Conservation (phyloP, 345 rosid species). For the Salix suchowensis region DNA sequence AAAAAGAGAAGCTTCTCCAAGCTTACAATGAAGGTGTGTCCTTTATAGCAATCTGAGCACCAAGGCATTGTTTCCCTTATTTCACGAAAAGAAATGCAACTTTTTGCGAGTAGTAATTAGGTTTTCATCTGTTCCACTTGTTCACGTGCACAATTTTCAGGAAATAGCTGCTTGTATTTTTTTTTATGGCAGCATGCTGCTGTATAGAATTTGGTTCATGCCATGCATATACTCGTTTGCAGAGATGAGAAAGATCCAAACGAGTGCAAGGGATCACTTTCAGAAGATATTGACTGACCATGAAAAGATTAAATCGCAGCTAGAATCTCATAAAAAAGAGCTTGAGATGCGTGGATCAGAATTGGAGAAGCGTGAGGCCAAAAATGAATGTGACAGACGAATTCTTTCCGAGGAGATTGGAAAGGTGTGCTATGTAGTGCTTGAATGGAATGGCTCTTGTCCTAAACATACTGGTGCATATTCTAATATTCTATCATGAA, state of each 20-base stretch:
- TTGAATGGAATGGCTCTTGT: background rate
- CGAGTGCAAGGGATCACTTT: conserved; percentile 68
- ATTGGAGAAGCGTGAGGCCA: conserved; percentile 79
- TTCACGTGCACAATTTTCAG: background rate
- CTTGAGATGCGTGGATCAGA: conserved; percentile 64
- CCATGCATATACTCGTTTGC: conserved; percentile 20
- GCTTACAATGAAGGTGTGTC: conserved; percentile 69
- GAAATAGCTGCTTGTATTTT: background rate
- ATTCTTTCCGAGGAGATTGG: conserved; percentile 59
- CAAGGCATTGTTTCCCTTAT: background rate
- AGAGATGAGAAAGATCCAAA: conserved; percentile 79
- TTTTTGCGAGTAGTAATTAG: background rate
- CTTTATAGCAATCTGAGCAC: background rate
- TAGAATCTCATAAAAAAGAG: conserved; percentile 69
- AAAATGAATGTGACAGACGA: conserved; percentile 69
- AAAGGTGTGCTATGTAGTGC: conserved; percentile 41
- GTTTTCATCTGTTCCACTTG: background rate
- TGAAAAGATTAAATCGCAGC: conserved; percentile 70
- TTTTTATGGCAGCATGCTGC: background rate
- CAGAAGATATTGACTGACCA: conserved; percentile 73
- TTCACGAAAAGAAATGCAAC: background rate
- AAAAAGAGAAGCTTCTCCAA: conserved; percentile 76
- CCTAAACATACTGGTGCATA: background rate
- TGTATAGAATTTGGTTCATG: background rate
- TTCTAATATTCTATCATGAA: background rate